Evolutionary conservation across 2,329 filamentous ascomycete genomes (phyloP), one percentile per base, ranked within the genome.

Genomic region (Dothidotthia symphoricarpi): DNA sequence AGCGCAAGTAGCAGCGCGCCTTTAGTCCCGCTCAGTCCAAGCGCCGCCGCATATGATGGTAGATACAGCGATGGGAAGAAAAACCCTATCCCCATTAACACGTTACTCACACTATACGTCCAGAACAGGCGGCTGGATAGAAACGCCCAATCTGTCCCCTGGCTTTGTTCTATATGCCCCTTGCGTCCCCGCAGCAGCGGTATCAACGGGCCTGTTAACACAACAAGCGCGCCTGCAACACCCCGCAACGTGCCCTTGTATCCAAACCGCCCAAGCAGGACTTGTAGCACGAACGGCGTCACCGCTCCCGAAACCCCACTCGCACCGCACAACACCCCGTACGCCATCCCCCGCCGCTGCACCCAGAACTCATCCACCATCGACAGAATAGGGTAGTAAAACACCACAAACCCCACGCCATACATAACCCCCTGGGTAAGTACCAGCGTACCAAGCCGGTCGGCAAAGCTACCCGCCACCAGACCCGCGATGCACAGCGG

Each of bases 331-430:
- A 76, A 69, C 10, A 73, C 61, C 0, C 75, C 74, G 50, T 70
- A 72, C 0, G 74, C 75, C 19, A 77, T 59, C 1, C 74, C 73
- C 42, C 73, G 72, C n/a, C 67, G 56, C 10, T 53, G 55, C n/a
- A 76, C 57, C 50, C 77, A 78, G 65, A 53, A 81, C 50, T 76
- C 72, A 33, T 76, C 72, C 13, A 76, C 54, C 44, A 69, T 71
- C 4, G 68, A 47, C 15, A 74, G 66, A 3, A 66, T 64, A 0
- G 71, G 72, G 25, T 53, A 75, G 47, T 67, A 79, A n/a, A 75
- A 47, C 1, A 76, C 55, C n/a, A 68, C 63, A 17, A 76, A 76
- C 0, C 75, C 64, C 8, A 69, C 32, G 1, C 53, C 66, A 27
- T 61, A 69, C 14, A 69, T 32, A 2, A 69, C 55, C 8, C 67